phyloP scores from a whole-genome alignment of 495 filamentous ascomycete genomes.

The Penicillium alfredii region DNA sequence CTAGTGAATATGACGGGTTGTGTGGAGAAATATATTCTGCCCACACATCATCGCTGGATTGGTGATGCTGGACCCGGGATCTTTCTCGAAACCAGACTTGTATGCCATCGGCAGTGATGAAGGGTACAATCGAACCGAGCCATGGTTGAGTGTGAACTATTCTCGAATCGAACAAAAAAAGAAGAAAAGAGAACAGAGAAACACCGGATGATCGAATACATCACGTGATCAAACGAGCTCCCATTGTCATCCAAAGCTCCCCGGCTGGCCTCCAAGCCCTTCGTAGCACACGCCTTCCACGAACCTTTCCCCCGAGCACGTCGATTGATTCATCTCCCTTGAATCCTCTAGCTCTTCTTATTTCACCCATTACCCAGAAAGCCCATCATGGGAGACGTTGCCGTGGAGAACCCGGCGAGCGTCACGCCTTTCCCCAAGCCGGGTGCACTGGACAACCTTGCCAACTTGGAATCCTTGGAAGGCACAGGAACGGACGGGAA shows the following conservation, averaged over 20 bases:
- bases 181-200: too few relatives aligned
- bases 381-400: slow-evolving; percentile 71
- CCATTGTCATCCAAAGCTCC: neutral
- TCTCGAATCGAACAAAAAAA: too few relatives aligned
- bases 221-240: slow-evolving; percentile 3
- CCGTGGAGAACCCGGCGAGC: slow-evolving; percentile 72
- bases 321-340: neutral
- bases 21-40: too few relatives aligned
- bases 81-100: too few relatives aligned
- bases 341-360: neutral
- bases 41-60: too few relatives aligned
- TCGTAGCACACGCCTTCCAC: slow-evolving; percentile 1
- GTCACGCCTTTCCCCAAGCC: slow-evolving; percentile 71
- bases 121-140: too few relatives aligned
- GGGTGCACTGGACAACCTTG: slow-evolving; percentile 69
- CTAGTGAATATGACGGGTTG: too few relatives aligned
- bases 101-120: too few relatives aligned
- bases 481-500: slow-evolving; percentile 71
- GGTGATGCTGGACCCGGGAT: too few relatives aligned
- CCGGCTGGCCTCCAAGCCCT: neutral
- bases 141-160: too few relatives aligned
- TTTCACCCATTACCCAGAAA: slow-evolving; percentile 1
- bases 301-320: neutral
- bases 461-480: slow-evolving; percentile 84
- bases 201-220: too few relatives aligned